A percentile compares a stretch with the other conserved stretches of the same genome.
Evolutionary conservation across 139 green algal species (phyloP).

Genomic region (Spirogloea muscicola): DNA sequence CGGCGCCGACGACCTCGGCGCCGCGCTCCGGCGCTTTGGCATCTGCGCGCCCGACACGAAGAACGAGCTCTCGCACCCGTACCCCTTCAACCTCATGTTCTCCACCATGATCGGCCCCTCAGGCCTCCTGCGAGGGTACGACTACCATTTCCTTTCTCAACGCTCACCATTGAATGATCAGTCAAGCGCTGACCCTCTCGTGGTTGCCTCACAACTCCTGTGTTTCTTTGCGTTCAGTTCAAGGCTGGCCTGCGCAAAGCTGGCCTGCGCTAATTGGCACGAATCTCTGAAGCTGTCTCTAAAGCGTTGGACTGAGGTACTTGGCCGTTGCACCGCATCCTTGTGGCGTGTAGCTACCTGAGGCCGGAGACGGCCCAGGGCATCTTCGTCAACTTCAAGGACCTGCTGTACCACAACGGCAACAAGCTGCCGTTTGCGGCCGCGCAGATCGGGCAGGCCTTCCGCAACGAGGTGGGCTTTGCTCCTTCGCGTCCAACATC

Average conservation of each 20-base stretch:
- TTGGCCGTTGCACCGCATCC: too few species aligned
- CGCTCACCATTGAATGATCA: not conserved
- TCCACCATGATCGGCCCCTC: slow-evolving; percentile 54
- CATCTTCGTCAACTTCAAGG: slow-evolving; percentile 70
- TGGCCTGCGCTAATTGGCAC: too few species aligned
- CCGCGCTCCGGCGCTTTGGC: slow-evolving; percentile 70
- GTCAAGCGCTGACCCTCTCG: too few species aligned
- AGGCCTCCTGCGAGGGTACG: slow-evolving; percentile 23
- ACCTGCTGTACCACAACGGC: slow-evolving; percentile 98
- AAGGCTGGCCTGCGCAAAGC: too few species aligned
- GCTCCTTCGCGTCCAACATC: too few species aligned
- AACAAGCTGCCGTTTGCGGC: slow-evolving; percentile 95
- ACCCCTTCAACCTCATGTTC: slow-evolving; percentile 99
- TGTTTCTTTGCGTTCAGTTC: too few species aligned
- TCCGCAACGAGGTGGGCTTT: slow-evolving; percentile 79
- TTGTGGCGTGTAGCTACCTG: slow-evolving; percentile 9
- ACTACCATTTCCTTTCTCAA: not conserved
- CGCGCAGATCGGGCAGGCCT: slow-evolving; percentile 93
- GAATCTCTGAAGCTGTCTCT: too few species aligned
- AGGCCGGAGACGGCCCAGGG: slow-evolving; percentile 51
- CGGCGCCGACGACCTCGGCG: slow-evolving; percentile 67
- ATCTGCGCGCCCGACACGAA: slow-evolving; percentile 88
- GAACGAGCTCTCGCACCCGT: slow-evolving; percentile 86
- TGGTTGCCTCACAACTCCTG: too few species aligned
- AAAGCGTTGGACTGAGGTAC: too few species aligned